Evolutionary conservation across 495 filamentous ascomycete species (phyloP).

Genomic region (Baudoinia panamericana): DNA sequence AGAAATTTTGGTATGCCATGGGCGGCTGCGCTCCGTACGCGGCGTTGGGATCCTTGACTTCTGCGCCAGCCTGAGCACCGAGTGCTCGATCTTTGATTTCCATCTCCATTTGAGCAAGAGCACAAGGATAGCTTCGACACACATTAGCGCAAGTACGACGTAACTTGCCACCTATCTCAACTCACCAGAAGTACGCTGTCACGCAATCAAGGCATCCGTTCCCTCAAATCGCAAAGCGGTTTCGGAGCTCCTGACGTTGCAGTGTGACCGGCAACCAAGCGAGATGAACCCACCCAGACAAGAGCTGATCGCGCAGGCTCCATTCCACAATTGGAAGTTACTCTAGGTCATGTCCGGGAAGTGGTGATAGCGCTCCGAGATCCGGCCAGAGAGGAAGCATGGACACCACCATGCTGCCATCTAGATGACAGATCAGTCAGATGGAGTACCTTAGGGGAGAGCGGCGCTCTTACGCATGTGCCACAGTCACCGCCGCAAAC

Average conservation of each 20-base stretch:
- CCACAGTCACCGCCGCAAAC: conserved; percentile 2
- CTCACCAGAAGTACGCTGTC: neutral
- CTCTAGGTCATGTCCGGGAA: neutral
- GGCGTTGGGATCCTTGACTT: no score
- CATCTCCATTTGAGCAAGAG: conserved; percentile 2
- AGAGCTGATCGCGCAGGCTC: neutral
- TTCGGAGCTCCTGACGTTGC: neutral
- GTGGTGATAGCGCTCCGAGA: neutral
- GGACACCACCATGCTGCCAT: neutral
- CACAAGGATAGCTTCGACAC: neutral
- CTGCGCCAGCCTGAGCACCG: neutral
- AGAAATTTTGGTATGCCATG: no score
- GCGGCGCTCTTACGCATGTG: neutral
- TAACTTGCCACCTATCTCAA: neutral
- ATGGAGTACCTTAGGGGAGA: neutral
- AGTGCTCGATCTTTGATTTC: conserved; percentile 2
- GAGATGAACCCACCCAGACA: neutral
- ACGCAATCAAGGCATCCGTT: conserved; percentile 4
- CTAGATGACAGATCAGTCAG: neutral
- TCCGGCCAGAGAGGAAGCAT: conserved; percentile 3
- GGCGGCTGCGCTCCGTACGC: no score
- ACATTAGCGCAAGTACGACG: neutral
- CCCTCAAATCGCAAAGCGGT: neutral
- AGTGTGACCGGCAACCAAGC: neutral
- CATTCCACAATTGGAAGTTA: neutral